These are phyloP conservation scores for Pholiota molesta DNA, from an alignment of 768 basidiomycete genomes.

Conservation along the genomic window DNA sequence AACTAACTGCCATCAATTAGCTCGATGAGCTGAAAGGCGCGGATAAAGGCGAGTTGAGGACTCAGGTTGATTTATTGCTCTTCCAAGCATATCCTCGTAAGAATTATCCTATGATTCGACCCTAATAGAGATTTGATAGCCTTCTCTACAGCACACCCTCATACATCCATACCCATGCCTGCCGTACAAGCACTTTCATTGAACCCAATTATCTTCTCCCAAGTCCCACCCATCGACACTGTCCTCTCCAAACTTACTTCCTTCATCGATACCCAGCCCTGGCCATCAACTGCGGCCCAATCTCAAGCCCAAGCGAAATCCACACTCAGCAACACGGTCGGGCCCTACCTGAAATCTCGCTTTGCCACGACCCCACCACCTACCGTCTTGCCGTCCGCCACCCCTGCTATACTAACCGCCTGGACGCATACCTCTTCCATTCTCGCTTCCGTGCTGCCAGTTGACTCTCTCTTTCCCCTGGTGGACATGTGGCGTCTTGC, in stretches of 20 bases:
- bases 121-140: not conserved
- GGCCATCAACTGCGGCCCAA: slow-evolving; percentile 32
- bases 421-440: slow-evolving; percentile 53
- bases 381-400: slow-evolving; percentile 30
- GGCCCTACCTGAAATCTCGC: slow-evolving; percentile 68
- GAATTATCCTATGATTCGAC: slow-evolving; percentile 33
- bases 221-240: slow-evolving; percentile 69
- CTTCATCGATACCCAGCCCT: slow-evolving; percentile 56
- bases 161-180: slow-evolving; percentile 61
- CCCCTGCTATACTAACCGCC: slow-evolving; percentile 39
- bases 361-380: slow-evolving; percentile 35
- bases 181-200: slow-evolving; percentile 64
- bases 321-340: slow-evolving; percentile 48
- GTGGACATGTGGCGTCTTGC: slow-evolving; percentile 84
- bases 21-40: slow-evolving; percentile 74
- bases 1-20: slow-evolving; percentile 35
- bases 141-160: slow-evolving; percentile 67
- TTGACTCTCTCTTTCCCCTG: slow-evolving; percentile 73
- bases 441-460: slow-evolving; percentile 48
- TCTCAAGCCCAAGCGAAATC: slow-evolving; percentile 48
- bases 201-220: slow-evolving; percentile 75
- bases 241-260: slow-evolving; percentile 62
- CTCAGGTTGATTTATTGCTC: slow-evolving; percentile 74
- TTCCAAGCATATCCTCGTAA: slow-evolving; percentile 81
- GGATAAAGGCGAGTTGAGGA: slow-evolving; percentile 65